Evolutionary conservation across 2,329 filamentous ascomycete species (phyloP).

Genomic region (Didymella lethalis): DNA sequence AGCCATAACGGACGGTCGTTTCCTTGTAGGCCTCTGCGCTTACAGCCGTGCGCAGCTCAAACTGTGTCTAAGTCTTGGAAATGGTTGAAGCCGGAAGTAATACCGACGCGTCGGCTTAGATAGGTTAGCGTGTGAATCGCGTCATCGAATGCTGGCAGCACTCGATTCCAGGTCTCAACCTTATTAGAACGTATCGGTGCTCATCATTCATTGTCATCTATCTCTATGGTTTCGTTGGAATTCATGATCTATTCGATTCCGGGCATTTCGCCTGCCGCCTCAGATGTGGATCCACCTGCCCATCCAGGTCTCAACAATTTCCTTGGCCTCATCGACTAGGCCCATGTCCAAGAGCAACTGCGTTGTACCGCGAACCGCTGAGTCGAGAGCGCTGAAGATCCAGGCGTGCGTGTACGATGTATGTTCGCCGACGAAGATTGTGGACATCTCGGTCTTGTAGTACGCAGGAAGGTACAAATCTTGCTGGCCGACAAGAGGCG

Average conservation of each 20-base stretch:
- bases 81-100: neutral
- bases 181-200: neutral
- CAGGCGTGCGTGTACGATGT: conserved; percentile 76
- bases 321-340: conserved; percentile 74
- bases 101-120: neutral
- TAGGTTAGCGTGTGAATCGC: conserved; percentile 10
- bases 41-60: too few relatives aligned
- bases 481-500: conserved; percentile 69
- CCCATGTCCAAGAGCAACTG: conserved; percentile 71
- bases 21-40: too few relatives aligned
- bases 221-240: neutral
- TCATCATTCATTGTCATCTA: conserved; percentile 2
- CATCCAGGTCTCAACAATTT: conserved; percentile 71
- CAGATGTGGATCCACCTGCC: conserved; percentile 66
- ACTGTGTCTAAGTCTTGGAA: neutral
- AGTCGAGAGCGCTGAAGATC: conserved; percentile 73
- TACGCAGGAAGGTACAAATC: conserved; percentile 76
- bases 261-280: neutral
- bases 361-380: conserved; percentile 69
- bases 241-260: neutral
- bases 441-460: conserved; percentile 72
- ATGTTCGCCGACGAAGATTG: conserved; percentile 73
- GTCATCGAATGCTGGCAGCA: conserved; percentile 5
- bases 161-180: neutral
- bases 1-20: too few relatives aligned